Evolutionary conservation across 805 yeast genomes (phyloP), one percentile per base, ranked within the genome.

Genomic region (Pichia californica): DNA sequence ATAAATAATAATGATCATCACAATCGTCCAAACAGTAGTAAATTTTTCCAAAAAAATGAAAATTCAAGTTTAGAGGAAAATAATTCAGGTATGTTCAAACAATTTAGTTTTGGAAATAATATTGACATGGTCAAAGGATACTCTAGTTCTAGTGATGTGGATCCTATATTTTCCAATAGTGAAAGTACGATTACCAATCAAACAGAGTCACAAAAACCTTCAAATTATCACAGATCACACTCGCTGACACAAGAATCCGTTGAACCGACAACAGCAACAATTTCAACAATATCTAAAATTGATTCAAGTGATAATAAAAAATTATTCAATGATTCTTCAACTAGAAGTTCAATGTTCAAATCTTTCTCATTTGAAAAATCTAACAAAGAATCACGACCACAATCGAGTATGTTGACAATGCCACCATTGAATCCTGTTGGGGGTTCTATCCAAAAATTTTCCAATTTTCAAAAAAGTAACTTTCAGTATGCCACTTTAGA

Each of bases 401-500:
- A 36, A 14, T 29, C n/a, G 36, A 38, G 29, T 33, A 11, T 46
- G 14, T 35, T 43, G 11, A 40, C 52, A 4, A 43, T 46, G 8
- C 64, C 65, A 9, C 36, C 49, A 2, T 41, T 54, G 48, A 59
- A 61, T 42, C 65, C 64, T 11, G 36, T 38, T 7, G 33, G 38
- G 20, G 62, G 57, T 2, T 57, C 65, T 4, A 35, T 60, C 19
- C 56, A 61, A 48, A 50, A 42, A 38, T 59, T 58, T 36, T 50
- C 51, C 5, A 36, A 40, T 25, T 44, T 52, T 4, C 45, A 54
- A 21, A 51, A 48, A 37, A 41, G 43, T 5, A 50, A 71, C 4
- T 74, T 77, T 55, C 76, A 72, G 38, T 79, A 79, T 53, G 66
- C 77, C 54, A 71, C 79, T 1, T 78, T 72, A 48, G 74, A 70